These are phyloP conservation scores for Agapanthus africanus DNA, from an alignment of 106 monocot genomes.

Conservation along the genomic window DNA sequence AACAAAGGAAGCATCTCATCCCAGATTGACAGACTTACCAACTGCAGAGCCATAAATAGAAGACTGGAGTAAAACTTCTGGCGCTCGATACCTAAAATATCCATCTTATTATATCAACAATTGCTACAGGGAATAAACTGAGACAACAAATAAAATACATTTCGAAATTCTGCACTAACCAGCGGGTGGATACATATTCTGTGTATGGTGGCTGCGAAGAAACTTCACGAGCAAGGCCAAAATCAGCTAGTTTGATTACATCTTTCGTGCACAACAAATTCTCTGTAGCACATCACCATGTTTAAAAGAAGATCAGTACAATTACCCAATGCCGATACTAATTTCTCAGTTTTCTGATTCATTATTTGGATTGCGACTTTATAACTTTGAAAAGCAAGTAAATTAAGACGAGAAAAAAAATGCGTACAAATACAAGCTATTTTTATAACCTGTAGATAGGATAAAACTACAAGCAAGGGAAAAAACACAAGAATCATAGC, in stretches of 20 bases:
- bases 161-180: constrained; percentile 32
- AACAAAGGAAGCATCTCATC: not conserved
- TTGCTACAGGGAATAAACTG: not conserved
- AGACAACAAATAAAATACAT: constrained; percentile 1
- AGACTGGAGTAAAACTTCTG: constrained; percentile 43
- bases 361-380: too few relatives aligned
- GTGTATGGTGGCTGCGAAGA: constrained; percentile 78
- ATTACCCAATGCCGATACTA: too few relatives aligned
- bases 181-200: constrained; percentile 94
- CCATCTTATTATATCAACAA: not conserved
- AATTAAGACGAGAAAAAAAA: too few relatives aligned
- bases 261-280: constrained; percentile 74
- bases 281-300: too few relatives aligned
- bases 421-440: too few relatives aligned
- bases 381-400: too few relatives aligned
- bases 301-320: too few relatives aligned
- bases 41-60: constrained; percentile 56
- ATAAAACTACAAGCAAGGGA: too few relatives aligned
- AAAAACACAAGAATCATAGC: too few relatives aligned
- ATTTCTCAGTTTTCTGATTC: too few relatives aligned
- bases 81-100: constrained; percentile 44
- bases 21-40: constrained; percentile 47
- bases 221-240: constrained; percentile 93
- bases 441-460: too few relatives aligned
- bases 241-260: constrained; percentile 80